A percentile compares a stretch with the other conserved stretches of the same genome.
Evolutionary conservation across 306 rosid species (phyloP).

Genomic region (Cucurbita maxima): DNA sequence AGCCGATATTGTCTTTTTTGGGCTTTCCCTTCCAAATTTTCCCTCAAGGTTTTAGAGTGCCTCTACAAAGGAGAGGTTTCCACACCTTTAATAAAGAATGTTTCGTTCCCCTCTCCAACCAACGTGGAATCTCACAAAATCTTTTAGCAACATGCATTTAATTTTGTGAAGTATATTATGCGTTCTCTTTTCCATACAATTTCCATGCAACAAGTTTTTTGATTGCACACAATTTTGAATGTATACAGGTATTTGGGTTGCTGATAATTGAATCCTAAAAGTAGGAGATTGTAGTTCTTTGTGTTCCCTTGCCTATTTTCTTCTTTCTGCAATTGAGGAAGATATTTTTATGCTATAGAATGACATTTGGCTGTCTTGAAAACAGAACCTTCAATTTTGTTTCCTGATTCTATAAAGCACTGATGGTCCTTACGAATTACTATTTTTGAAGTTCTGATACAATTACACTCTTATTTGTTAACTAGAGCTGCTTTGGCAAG

Average conservation of each 20-base stretch:
- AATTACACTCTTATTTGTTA: constrained; percentile 7
- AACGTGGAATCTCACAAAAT: no score
- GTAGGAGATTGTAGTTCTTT: not conserved
- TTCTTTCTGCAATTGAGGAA: not conserved
- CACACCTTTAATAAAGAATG: no score
- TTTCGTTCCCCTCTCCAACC: no score
- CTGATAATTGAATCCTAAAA: not conserved
- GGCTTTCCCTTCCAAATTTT: no score
- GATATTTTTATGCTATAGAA: not conserved
- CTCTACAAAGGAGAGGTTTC: no score
- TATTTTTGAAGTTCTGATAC: not conserved
- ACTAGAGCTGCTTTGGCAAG: constrained; percentile 65
- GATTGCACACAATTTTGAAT: not conserved
- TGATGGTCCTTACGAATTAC: not conserved
- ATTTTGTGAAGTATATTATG: not conserved
- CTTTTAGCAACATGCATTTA: not conserved
- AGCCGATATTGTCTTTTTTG: no score
- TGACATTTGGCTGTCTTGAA: not conserved
- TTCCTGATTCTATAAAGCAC: not conserved
- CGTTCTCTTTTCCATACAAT: not conserved
- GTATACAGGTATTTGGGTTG: not conserved
- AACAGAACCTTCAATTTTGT: not conserved
- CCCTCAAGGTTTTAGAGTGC: no score
- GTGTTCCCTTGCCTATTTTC: not conserved
- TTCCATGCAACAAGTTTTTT: not conserved